phyloP scores from a whole-genome alignment of 495 filamentous ascomycete genomes.

The Hypoxylon lienhwacheense region DNA sequence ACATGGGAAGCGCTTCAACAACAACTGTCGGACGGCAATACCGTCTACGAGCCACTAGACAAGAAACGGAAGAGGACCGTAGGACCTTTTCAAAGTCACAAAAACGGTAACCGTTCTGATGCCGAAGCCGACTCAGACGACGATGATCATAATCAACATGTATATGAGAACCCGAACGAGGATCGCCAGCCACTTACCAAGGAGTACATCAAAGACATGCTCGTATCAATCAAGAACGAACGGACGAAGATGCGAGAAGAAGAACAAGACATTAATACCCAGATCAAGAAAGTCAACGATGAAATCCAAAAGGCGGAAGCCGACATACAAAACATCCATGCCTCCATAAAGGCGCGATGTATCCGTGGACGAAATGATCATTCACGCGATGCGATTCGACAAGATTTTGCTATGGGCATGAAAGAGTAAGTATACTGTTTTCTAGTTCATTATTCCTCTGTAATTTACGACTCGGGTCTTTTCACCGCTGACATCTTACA shows the following conservation, averaged over 20 bases:
- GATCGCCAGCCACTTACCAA: conserved; percentile 19
- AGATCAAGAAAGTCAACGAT: conserved; percentile 11
- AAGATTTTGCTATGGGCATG: conserved; percentile 63
- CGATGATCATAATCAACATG: conserved; percentile 16
- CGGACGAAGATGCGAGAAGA: conserved; percentile 34
- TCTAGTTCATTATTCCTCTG: not conserved
- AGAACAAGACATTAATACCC: conserved; percentile 7
- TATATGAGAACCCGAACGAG: conserved; percentile 4
- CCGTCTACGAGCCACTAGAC: conserved; percentile 51
- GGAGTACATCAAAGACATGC: conserved; percentile 30
- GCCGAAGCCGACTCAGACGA: not conserved
- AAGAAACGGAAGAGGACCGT: conserved; percentile 41
- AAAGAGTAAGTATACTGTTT: conserved; percentile 43
- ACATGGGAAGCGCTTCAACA: conserved; percentile 53
- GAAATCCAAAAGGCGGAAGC: conserved; percentile 32
- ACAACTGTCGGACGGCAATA: conserved; percentile 50
- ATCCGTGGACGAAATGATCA: conserved; percentile 62
- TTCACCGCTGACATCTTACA: conserved; percentile 8
- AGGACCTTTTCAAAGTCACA: conserved; percentile 24
- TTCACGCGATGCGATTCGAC: conserved; percentile 58
- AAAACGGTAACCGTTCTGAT: conserved; percentile 18
- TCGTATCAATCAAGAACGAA: conserved; percentile 31
- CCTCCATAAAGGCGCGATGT: conserved; percentile 50
- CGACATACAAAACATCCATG: conserved; percentile 21
- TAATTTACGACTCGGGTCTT: not conserved